Conservation (phyloP, 148 eudicot species). For the Rhododendron simsii region DNA sequence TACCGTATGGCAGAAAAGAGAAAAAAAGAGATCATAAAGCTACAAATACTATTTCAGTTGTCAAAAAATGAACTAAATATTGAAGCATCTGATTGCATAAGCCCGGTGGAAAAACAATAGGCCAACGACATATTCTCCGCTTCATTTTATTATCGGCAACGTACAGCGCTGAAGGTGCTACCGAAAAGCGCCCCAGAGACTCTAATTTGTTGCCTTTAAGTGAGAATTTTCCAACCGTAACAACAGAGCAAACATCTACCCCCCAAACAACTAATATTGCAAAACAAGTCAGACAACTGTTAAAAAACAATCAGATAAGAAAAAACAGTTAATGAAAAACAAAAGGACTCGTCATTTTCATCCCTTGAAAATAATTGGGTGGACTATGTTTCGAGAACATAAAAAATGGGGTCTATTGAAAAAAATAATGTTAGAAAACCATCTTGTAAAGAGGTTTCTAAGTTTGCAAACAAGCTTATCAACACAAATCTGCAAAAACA, state of each 20-base stretch:
- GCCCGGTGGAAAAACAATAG: not conserved
- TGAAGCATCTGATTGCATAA: slow-evolving; percentile 20
- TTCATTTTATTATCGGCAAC: slow-evolving; percentile 22
- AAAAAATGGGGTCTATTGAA: not conserved
- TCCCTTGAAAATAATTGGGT: too few species aligned
- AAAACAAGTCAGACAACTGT: not conserved
- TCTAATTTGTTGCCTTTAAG: slow-evolving; percentile 27
- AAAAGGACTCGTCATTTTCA: not conserved
- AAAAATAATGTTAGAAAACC: not conserved
- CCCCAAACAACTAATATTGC: not conserved
- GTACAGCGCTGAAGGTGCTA: slow-evolving; percentile 25
- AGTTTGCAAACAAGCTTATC: not conserved
- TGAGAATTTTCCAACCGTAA: not conserved
- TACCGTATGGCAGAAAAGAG: too few species aligned
- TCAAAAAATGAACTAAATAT: not conserved
- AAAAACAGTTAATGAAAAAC: not conserved
- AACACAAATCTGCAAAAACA: not conserved
- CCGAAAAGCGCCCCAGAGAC: slow-evolving; percentile 20
- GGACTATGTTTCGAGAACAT: not conserved
- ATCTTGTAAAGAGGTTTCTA: not conserved
- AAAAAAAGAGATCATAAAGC: not conserved
- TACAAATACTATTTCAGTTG: not conserved
- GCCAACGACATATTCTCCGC: slow-evolving; percentile 19
- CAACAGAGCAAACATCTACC: not conserved
- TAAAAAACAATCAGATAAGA: not conserved